These are phyloP conservation scores for Pontederia crassipes DNA, from an alignment of 176 grass and related monocot species.

Conservation along the genomic window DNA sequence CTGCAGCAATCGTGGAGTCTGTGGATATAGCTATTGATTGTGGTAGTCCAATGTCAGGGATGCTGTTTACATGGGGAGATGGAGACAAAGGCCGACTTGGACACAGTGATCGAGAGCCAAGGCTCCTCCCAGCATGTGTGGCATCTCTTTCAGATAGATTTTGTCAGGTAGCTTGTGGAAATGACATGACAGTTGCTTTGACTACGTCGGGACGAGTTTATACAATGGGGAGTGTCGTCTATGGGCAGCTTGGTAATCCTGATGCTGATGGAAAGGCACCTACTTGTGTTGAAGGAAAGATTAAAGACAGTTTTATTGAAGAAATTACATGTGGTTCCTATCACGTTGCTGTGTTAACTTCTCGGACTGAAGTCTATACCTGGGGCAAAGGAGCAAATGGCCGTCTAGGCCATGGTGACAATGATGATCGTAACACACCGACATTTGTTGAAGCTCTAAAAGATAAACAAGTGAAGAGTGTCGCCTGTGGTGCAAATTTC, in stretches of 20 bases:
- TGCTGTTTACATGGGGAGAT: constrained; percentile 74
- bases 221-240: constrained; percentile 56
- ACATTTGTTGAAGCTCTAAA: constrained; percentile 58
- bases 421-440: constrained; percentile 35
- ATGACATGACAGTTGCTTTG: constrained; percentile 45
- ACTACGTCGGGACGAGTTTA: constrained; percentile 45
- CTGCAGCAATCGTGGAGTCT: constrained; percentile 53
- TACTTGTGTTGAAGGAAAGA: constrained; percentile 43
- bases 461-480: constrained; percentile 68
- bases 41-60: constrained; percentile 27
- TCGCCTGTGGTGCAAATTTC: constrained; percentile 51
- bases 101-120: constrained; percentile 46
- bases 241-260: constrained; percentile 57
- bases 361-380: constrained; percentile 60
- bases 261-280: constrained; percentile 39
- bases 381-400: constrained; percentile 72
- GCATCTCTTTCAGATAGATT: constrained; percentile 36
- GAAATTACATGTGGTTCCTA: constrained; percentile 70
- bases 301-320: constrained; percentile 40
- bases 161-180: constrained; percentile 55
- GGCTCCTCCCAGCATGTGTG: constrained; percentile 40
- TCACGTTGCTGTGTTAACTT: constrained; percentile 59
- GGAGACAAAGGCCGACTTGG: constrained; percentile 68
- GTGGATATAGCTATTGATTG: constrained; percentile 32
- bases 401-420: constrained; percentile 50